A percentile compares a stretch with the other conserved stretches of the same genome.
These are phyloP conservation scores for Termitomyces titanicus DNA, from an alignment of 768 basidiomycete species.

Conservation along the genomic window DNA sequence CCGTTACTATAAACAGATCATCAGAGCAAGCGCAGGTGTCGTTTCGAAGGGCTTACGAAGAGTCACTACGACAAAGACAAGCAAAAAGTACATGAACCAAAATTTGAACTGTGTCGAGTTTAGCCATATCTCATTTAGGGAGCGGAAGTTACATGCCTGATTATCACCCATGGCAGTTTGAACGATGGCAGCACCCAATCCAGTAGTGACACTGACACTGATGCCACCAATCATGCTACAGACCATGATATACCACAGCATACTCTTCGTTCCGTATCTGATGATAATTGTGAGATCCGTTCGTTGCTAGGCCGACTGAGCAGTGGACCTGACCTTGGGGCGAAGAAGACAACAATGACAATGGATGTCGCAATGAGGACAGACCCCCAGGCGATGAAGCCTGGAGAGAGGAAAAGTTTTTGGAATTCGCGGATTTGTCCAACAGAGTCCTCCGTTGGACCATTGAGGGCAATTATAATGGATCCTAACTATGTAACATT, in stretches of 20 bases:
- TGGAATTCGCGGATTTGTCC: slow-evolving; percentile 72
- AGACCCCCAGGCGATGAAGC: slow-evolving; percentile 73
- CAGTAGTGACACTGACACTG: slow-evolving; percentile 91
- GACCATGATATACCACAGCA: slow-evolving; percentile 94
- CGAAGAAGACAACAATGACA: slow-evolving; percentile 79
- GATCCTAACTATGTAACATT: slow-evolving; percentile 12
- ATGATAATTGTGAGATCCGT: not conserved
- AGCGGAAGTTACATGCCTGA: slow-evolving; percentile 46
- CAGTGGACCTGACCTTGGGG: slow-evolving; percentile 54
- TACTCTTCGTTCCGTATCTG: slow-evolving; percentile 85
- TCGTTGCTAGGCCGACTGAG: slow-evolving; percentile 10
- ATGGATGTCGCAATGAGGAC: slow-evolving; percentile 62
- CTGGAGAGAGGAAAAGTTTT: slow-evolving; percentile 74
- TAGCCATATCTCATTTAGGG: not conserved
- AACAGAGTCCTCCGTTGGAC: slow-evolving; percentile 67
- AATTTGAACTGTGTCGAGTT: slow-evolving; percentile 65
- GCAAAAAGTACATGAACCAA: slow-evolving; percentile 89
- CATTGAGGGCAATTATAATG: slow-evolving; percentile 34
- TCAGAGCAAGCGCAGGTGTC: slow-evolving; percentile 9
- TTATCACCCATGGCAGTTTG: slow-evolving; percentile 71
- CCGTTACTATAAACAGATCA: slow-evolving; percentile 51
- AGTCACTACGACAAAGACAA: slow-evolving; percentile 80
- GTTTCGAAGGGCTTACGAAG: slow-evolving; percentile 47
- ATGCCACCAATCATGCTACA: slow-evolving; percentile 98
- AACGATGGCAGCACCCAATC: slow-evolving; percentile 89